Evolutionary conservation across 345 rosid genomes (phyloP), one percentile per base, ranked within the genome.

Genomic region (Salix brachista): DNA sequence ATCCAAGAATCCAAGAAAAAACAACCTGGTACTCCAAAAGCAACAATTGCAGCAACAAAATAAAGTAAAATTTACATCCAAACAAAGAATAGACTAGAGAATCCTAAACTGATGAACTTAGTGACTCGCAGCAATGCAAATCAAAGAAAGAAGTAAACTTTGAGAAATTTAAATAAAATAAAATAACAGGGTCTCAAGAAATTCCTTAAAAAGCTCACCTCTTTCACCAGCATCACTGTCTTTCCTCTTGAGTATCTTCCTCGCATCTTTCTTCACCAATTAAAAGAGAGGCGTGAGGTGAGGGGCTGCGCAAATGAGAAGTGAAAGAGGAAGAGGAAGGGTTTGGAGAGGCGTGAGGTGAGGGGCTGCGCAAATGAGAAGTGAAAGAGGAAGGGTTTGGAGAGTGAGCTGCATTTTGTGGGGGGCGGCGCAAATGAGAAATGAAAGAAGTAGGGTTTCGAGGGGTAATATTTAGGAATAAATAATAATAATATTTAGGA

Each of bases 141-240:
- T 58, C 28, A 58, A 23, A 58, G 28, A 58, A 23, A 58, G 64
- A 58, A 23, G 12, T 23, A 73, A 28, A 58, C 10, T 18, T 26
- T 2, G 36, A 50, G 50, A 11, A 11, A 9, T 36, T n/a, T 69
- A 23, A 41, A 8, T 12, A 69, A 21, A 6, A 23, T 39, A 50
- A 8, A 44, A 25, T 30, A 48, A 32, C 5, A 34, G 50, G 54
- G 44, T 39, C 18, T 23, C 32, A 73, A 14, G n/a, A 36, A 8
- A 58, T 60, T 23, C 18, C 26, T 58, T 17, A 58, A 64, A 28
- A 36, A 52, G 10, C 8, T 18, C 70, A 91, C 94, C 96, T 86
- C 71, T 78, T 87, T 90, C 88, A 36, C 97, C 98, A 75, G 92
- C 98, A 85, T 93, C 97, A 80, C 97, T 91, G 77, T 89, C 98